Base-by-base conservation (phyloP, 1,284 basidiomycete species). In the Hemileccinum hortonii region DNA sequence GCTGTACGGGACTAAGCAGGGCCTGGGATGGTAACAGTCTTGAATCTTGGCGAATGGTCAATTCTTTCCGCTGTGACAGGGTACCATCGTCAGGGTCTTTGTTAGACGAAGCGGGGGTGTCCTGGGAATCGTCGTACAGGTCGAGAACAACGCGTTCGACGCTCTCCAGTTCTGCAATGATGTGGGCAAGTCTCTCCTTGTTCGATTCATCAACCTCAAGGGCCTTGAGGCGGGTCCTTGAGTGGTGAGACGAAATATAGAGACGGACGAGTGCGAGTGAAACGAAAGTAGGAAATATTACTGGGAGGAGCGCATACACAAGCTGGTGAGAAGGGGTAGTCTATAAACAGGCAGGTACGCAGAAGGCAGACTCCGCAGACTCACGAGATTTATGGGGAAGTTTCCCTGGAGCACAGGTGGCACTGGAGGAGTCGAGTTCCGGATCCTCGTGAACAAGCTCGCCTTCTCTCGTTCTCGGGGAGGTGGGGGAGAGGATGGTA, bases 371-470 rank as follows among this genome's bases (percentile, higher is more conserved):
- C 10, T 32, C 12, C 49, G 40, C 6, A 10, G 22, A 73, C 87
- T 59, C 59, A 92, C 88, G 37, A 91, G 62, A 64, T 91, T 93
- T 56, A 81, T 71, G 3, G 91, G 91, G 62, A 90, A 92, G 8
- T 71, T 66, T 37, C 79, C 74, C 55, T 85, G 80, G 2, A 91
- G 69, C n/a, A 70, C 67, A 3, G 89, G 87, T 2, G 89, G 89
- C 1, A 91, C 60, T 3, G 81, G 63, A 9, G 79, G 79, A 3
- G 58, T 54, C 11, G 63, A 37, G 22, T 53, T 66, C 35, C 43
- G 50, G 2, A 69, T 42, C 44, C 40, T 67, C 39, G 69, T 70
- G 59, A 84, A 75, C 79, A 83, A 85, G 30, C 30, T 67, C 6
- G 40, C 40, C 38, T 32, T 62, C 43, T 57, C 49, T 32, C 37